phyloP scores from a whole-genome alignment of 1,284 basidiomycete species.

The Puccinia triticina region DNA sequence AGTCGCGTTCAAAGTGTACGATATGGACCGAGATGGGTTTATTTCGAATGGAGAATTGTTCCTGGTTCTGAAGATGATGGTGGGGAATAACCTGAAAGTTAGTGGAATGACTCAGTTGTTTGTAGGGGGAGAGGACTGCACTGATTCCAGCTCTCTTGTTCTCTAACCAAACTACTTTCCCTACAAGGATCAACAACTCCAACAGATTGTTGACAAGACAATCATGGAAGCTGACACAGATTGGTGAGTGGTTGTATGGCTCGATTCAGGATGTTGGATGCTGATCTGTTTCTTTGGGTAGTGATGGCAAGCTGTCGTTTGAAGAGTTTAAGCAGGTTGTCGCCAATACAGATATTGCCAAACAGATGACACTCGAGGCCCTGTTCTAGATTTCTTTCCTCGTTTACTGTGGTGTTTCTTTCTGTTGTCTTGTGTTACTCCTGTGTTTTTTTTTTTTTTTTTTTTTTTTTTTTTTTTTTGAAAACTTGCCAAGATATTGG shows the following conservation, averaged over 20 bases:
- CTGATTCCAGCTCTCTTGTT: background rate
- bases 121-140: background rate
- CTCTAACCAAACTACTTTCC: no score
- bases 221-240: conserved; percentile 99
- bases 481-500: no score
- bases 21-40: conserved; percentile 93
- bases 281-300: conserved; percentile 51
- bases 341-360: conserved; percentile 90
- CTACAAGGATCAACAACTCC: conserved; percentile 83
- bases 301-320: conserved; percentile 94
- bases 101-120: background rate
- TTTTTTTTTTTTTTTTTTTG: no score
- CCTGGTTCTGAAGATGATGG: conserved; percentile 99
- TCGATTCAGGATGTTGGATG: background rate
- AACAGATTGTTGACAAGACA: conserved; percentile 99
- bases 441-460: background rate
- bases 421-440: background rate
- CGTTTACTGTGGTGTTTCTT: background rate
- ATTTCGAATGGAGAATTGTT: conserved; percentile 99
- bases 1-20: conserved; percentile 99
- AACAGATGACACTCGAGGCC: conserved; percentile 98
- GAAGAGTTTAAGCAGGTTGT: conserved; percentile 97
- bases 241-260: conserved; percentile 62
- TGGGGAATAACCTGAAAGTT: conserved; percentile 89
- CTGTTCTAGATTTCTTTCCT: conserved; percentile 76